Conservation (phyloP, 345 rosid species). For the Cardamine resedifolia region DNA sequence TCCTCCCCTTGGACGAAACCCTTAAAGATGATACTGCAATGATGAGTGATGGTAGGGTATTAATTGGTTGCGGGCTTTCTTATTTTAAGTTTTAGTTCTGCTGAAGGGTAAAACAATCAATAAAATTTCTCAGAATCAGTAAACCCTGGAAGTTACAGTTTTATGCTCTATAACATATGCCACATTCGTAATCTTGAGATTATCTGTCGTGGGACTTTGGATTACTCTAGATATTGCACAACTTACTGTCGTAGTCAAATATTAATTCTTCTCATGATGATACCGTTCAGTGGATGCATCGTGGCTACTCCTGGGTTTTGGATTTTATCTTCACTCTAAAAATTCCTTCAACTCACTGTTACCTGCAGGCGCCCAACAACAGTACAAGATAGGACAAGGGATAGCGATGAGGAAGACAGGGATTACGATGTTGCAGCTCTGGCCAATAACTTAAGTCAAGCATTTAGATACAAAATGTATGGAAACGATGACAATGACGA, state of each 20-base stretch:
- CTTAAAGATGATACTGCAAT: not conserved
- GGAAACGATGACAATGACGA: conserved; percentile 90
- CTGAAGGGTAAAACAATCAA: not conserved
- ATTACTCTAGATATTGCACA: not conserved
- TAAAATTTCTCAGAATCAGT: not conserved
- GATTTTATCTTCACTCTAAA: conserved; percentile 4
- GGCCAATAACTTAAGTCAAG: conserved; percentile 90
- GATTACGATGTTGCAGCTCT: conserved; percentile 97
- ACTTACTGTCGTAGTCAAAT: not conserved
- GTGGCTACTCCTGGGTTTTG: conserved; percentile 4
- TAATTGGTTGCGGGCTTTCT: not conserved
- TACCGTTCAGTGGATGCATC: not conserved
- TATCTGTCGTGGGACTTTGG: not conserved
- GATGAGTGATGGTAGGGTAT: conserved; percentile 7
- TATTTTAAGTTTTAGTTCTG: not conserved
- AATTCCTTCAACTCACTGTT: conserved; percentile 19
- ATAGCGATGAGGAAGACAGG: conserved; percentile 95
- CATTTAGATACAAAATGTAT: conserved; percentile 87
- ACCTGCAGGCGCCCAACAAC: conserved; percentile 89
- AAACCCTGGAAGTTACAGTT: not conserved
- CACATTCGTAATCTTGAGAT: not conserved
- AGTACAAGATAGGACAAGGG: conserved; percentile 92
- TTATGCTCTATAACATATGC: not conserved
- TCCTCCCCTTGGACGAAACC: conserved; percentile 1
- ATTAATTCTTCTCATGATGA: not conserved